Conservation (phyloP, 208 protist species). For the Leishmania lainsoni region DNA sequence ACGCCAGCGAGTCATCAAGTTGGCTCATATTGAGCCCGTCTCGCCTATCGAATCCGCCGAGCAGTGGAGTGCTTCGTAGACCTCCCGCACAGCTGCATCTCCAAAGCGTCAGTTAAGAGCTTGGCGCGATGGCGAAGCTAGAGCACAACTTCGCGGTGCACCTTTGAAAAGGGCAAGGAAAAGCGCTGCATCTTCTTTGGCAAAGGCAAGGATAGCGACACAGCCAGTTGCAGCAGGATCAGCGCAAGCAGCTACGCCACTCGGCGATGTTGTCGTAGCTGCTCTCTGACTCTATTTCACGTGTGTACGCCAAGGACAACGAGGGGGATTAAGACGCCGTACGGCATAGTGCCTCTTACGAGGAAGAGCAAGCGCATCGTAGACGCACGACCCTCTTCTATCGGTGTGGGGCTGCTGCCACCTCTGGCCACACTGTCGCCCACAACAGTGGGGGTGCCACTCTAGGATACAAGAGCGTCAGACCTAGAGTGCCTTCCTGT, state of each 20-base stretch:
- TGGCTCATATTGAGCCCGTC: not conserved
- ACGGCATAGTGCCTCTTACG: not conserved
- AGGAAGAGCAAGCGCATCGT: not conserved
- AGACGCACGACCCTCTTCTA: not conserved
- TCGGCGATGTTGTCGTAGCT: no score
- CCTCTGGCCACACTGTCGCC: not conserved
- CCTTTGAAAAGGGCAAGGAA: not conserved
- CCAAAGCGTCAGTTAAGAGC: not conserved
- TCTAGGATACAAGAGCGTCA: not conserved
- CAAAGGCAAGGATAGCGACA: not conserved
- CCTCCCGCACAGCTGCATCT: not conserved
- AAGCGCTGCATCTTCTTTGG: not conserved
- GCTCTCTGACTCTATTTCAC: no score
- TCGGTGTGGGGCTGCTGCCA: not conserved
- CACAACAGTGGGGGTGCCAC: not conserved
- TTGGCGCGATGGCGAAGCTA: conserved; percentile 1
- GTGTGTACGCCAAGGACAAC: not conserved
- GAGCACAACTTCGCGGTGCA: conserved; percentile 3
- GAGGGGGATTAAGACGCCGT: not conserved
- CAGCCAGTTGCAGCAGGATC: not conserved
- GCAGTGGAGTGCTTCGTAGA: conserved; percentile 21
- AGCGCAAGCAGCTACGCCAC: not conserved
- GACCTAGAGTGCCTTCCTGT: not conserved
- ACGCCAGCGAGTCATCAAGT: not conserved
- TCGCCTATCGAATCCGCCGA: not conserved